Evolutionary conservation across 208 protist species (phyloP), one percentile per base, ranked within the genome.

Genomic region (Strigomonas culicis): DNA sequence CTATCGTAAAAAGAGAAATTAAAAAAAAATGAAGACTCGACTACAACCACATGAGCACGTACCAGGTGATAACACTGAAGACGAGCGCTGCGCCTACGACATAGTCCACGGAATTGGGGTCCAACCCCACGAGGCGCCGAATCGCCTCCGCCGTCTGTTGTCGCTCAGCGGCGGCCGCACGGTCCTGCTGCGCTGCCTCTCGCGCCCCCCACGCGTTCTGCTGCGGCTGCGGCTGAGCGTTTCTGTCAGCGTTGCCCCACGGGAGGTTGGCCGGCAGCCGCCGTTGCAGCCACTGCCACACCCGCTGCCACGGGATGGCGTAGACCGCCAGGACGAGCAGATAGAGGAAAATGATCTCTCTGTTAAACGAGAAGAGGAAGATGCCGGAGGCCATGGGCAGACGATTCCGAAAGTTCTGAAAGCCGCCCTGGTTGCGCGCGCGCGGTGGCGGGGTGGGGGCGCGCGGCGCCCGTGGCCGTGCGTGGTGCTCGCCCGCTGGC

Each of bases 401-500:
- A 13, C 13, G 36, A 17, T 13, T 6, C 8, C 52, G 21, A 58
- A 66, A 51, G 58, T 68, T 44, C 28, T 63, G 52, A 50, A 69
- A 64, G 43, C 66, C 55, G 19, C 70, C 39, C 8, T 47, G 53
- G 28, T 64, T 59, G 41, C 53, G 71, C 31, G 56, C 34, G 1
- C 43, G 68, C n/a, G 72, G 80, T 15, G 78, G 78, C 22, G 67
- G 72, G 24, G 74, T 73, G 15, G 78, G 76, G 4, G 78, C 81
- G n/a, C 84, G 78, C 52, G 68, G 68, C 0, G 84, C 81, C 11
- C 50, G 28, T 1, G 80, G 84, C 30, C 75, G 77, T 24, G 64
- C 74, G 41, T 80, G 72, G 34, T 74, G 72, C 39, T 66, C 32
- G 41, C 64, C 49, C 19, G 53, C 4, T 11, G 13, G 61, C 1